Conservation (phyloP, 441 rosid genomes). For the Aquilaria agallochum region DNA sequence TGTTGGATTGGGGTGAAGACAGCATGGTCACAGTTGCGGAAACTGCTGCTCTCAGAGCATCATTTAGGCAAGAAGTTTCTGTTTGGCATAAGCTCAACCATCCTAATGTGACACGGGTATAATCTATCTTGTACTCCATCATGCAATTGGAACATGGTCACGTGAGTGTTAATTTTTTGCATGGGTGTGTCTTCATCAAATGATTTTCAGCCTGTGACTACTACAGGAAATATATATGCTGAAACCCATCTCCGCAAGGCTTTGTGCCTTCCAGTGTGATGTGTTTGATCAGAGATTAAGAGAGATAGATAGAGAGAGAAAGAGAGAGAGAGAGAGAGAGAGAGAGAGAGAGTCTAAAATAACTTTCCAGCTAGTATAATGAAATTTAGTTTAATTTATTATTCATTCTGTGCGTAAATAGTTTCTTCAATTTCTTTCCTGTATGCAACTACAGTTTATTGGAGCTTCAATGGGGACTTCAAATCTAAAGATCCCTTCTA, state of each 20-base stretch:
- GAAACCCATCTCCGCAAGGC: too few species aligned
- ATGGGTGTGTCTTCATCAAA: too few species aligned
- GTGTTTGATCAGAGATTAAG: too few species aligned
- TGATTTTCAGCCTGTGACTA: too few species aligned
- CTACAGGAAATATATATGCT: too few species aligned
- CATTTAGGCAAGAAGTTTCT: slow-evolving; percentile 84
- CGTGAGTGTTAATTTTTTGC: slow-evolving; percentile 6
- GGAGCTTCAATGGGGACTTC: slow-evolving; percentile 91
- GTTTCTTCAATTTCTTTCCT: slow-evolving; percentile 1
- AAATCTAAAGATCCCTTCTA: slow-evolving; percentile 64
- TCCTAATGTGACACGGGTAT: slow-evolving; percentile 86
- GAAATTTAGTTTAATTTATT: not conserved
- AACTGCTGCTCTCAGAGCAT: slow-evolving; percentile 62
- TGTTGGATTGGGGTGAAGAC: slow-evolving; percentile 93
- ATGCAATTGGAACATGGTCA: not conserved
- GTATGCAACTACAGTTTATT: slow-evolving; percentile 38
- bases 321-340: too few species aligned
- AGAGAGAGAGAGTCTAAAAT: too few species aligned
- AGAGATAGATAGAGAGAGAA: too few species aligned
- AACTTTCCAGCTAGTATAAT: too few species aligned
- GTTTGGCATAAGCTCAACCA: slow-evolving; percentile 97
- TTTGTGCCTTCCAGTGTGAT: too few species aligned
- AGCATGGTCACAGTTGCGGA: slow-evolving; percentile 71
- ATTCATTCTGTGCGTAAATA: not conserved
- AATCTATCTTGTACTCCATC: slow-evolving; percentile 6